phyloP scores from a whole-genome alignment of 1,284 basidiomycete species.

The Tilletia indica region DNA sequence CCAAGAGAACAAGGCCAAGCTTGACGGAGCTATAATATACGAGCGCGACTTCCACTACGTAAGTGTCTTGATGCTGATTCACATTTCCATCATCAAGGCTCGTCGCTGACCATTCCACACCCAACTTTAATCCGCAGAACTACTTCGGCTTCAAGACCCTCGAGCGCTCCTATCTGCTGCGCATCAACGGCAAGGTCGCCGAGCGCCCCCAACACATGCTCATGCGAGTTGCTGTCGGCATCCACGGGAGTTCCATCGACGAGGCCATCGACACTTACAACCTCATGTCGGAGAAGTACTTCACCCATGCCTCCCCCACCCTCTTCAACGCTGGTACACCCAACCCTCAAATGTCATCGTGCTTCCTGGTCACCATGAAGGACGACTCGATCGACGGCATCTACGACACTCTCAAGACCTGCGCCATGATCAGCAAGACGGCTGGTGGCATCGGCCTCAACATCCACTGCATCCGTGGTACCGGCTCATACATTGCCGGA shows the following conservation, averaged over 20 bases:
- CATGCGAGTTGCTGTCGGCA: slow-evolving; percentile 98
- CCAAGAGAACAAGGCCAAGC: slow-evolving; percentile 73
- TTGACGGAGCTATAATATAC: slow-evolving; percentile 96
- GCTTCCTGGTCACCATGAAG: slow-evolving; percentile 97
- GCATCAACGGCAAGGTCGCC: slow-evolving; percentile 89
- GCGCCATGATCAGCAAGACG: slow-evolving; percentile 99
- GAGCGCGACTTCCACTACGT: slow-evolving; percentile 92
- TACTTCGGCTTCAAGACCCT: slow-evolving; percentile 98
- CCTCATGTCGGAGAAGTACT: slow-evolving; percentile 81
- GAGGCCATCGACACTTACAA: slow-evolving; percentile 78
- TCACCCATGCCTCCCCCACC: slow-evolving; percentile 96
- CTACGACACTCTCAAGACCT: slow-evolving; percentile 96
- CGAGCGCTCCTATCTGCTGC: slow-evolving; percentile 93
- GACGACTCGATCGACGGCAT: slow-evolving; percentile 99
- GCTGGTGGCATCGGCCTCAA: slow-evolving; percentile 95
- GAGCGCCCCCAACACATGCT: slow-evolving; percentile 99
- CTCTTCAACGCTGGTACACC: slow-evolving; percentile 99
- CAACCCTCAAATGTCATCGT: slow-evolving; percentile 89
- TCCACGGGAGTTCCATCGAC: slow-evolving; percentile 87
- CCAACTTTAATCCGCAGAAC: slow-evolving; percentile 59
- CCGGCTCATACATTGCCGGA: slow-evolving; percentile 81
- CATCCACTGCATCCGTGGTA: slow-evolving; percentile 96
- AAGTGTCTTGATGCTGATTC: slow-evolving; percentile 9
- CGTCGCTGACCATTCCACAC: not conserved
- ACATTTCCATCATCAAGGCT: not conserved